Conservation (phyloP, 2,329 filamentous ascomycete genomes). For the Massarina eburnea region DNA sequence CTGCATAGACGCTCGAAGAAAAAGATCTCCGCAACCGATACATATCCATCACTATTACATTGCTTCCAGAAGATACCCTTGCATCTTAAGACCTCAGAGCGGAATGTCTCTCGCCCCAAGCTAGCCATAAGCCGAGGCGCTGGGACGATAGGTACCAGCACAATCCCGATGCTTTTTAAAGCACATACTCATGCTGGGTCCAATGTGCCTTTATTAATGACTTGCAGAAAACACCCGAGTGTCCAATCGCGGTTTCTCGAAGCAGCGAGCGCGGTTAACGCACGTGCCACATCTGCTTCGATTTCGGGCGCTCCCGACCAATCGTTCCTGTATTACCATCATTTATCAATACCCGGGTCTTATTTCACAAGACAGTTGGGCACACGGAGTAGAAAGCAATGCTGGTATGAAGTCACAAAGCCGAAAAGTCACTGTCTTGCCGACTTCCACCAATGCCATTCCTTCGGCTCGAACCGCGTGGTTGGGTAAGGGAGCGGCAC, state of each 20-base stretch:
- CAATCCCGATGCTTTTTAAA: not conserved
- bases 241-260: not conserved
- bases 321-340: not conserved
- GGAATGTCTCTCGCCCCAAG: not conserved
- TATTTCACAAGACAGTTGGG: not conserved
- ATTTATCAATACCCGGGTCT: not conserved
- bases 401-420: not conserved
- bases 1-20: not conserved
- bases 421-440: not conserved
- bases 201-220: not conserved
- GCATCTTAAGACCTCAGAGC: not conserved
- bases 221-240: not conserved
- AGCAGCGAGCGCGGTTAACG: constrained; percentile 1
- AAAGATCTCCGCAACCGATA: not conserved
- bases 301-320: not conserved
- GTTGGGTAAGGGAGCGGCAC: constrained; percentile 6
- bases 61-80: not conserved
- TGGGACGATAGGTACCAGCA: constrained; percentile 1
- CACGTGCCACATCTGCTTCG: not conserved
- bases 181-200: not conserved
- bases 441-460: constrained; percentile 1
- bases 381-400: not conserved
- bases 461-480: not conserved
- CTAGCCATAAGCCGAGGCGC: not conserved
- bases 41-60: not conserved